Evolutionary conservation across 805 yeast genomes (phyloP).

Genomic region (Priceomyces castillae): DNA sequence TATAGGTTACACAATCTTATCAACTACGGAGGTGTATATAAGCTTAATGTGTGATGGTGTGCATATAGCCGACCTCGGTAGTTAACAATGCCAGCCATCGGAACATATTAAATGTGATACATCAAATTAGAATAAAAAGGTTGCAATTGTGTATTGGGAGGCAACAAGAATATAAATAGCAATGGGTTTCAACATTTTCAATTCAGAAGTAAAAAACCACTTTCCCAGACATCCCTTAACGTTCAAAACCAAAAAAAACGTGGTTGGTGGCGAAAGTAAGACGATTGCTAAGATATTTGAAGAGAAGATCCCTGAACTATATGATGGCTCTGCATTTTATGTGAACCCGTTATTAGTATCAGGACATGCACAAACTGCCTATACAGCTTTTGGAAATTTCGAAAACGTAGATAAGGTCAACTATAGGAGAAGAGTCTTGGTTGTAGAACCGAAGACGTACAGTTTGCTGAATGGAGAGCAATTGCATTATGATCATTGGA

Average conservation of each 20-base stretch:
- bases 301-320: slow-evolving; percentile 39
- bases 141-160: background rate
- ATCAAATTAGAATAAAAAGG: background rate
- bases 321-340: slow-evolving; percentile 34
- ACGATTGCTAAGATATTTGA: slow-evolving; percentile 34
- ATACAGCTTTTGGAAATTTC: slow-evolving; percentile 44
- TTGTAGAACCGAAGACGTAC: slow-evolving; percentile 23
- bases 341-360: slow-evolving; percentile 47
- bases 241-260: slow-evolving; percentile 12
- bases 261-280: slow-evolving; percentile 8
- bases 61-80: background rate
- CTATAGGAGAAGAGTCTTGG: slow-evolving; percentile 45
- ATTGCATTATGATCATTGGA: slow-evolving; percentile 38
- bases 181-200: slow-evolving; percentile 12
- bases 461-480: slow-evolving; percentile 21
- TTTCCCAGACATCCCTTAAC: slow-evolving; percentile 23
- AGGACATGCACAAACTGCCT: slow-evolving; percentile 52
- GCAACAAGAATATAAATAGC: background rate
- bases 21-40: background rate
- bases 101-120: background rate
- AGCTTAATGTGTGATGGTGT: background rate
- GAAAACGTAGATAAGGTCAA: slow-evolving; percentile 39
- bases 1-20: slow-evolving; percentile 8
- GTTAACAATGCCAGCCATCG: background rate
- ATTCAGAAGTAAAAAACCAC: slow-evolving; percentile 23